A percentile compares a stretch with the other conserved stretches of the same genome.
Evolutionary conservation across 208 protist species (phyloP).

Genomic region (Acanthamoeba royreba): DNA sequence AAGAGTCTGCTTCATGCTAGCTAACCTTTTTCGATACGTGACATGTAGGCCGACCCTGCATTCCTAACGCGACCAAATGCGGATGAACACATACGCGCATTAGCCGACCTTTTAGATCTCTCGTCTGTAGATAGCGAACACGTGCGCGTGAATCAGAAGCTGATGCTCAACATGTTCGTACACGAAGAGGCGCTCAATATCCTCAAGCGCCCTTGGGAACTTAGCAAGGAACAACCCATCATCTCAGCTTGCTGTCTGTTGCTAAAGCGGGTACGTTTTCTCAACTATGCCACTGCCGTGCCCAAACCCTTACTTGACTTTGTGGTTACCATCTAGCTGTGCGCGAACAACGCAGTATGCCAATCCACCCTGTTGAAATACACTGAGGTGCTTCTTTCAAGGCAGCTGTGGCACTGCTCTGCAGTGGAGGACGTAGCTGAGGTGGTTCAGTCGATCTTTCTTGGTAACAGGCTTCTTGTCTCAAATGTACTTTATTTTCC

Average conservation of each 20-base stretch:
- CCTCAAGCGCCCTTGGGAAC: conserved; percentile 39
- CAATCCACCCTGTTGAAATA: not conserved
- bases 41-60: not conserved
- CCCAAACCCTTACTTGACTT: not conserved
- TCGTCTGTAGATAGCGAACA: not conserved
- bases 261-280: not conserved
- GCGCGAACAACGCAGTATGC: not conserved
- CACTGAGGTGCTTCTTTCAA: not conserved
- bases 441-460: not conserved
- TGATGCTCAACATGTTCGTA: not conserved
- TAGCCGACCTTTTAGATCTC: not conserved
- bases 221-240: not conserved
- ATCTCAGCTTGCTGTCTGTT: conserved; percentile 18
- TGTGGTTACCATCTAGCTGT: not conserved
- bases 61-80: not conserved
- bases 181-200: conserved; percentile 34
- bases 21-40: not conserved
- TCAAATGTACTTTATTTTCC: not conserved
- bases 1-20: not conserved
- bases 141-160: not conserved
- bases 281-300: not conserved
- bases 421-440: not conserved
- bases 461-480: not conserved
- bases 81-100: not conserved
- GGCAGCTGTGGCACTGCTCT: conserved; percentile 4